A percentile compares a stretch with the other conserved stretches of the same genome.
Evolutionary conservation across 1,284 basidiomycete genomes (phyloP).

Genomic region (Trametes versicolor): DNA sequence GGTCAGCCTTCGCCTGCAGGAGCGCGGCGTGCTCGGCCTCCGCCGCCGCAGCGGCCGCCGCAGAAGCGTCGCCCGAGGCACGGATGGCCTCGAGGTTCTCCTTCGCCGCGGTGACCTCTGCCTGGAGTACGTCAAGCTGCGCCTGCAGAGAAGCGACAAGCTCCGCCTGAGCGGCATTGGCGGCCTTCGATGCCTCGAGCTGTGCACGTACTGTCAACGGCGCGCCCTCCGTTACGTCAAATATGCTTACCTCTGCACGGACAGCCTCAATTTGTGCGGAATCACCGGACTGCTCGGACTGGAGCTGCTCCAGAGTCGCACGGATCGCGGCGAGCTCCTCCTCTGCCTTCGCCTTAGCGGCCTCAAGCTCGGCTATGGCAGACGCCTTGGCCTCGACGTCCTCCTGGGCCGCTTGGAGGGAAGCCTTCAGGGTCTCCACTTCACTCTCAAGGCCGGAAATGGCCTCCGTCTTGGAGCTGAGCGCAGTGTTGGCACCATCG

Average conservation of each 20-base stretch:
- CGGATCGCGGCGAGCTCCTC: conserved; percentile 56
- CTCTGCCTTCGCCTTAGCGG: conserved; percentile 59
- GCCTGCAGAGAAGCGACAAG: conserved; percentile 58
- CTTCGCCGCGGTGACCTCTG: conserved; percentile 59
- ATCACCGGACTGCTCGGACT: conserved; percentile 51
- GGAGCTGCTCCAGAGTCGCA: conserved; percentile 52
- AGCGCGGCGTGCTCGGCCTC: conserved; percentile 71
- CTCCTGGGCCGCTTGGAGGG: conserved; percentile 57
- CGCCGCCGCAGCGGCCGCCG: conserved; percentile 58
- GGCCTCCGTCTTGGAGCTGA: conserved; percentile 60
- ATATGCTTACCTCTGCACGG: conserved; percentile 58
- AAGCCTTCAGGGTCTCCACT: conserved; percentile 58
- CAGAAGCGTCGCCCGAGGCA: conserved; percentile 53
- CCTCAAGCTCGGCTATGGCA: conserved; percentile 56
- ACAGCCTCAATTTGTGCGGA: conserved; percentile 51
- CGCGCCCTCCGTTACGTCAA: neutral
- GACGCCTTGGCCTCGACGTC: conserved; percentile 59
- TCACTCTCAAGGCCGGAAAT: conserved; percentile 62
- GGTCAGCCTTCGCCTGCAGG: conserved; percentile 68
- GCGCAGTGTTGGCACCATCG: conserved; percentile 59
- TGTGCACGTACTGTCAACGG: conserved; percentile 41
- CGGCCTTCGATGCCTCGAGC: conserved; percentile 61
- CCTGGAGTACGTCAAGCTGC: conserved; percentile 61
- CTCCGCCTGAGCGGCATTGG: conserved; percentile 52
- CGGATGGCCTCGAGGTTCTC: conserved; percentile 63